phyloP scores from a whole-genome alignment of 331 rosid genomes.

The Prunus yedoensis region DNA sequence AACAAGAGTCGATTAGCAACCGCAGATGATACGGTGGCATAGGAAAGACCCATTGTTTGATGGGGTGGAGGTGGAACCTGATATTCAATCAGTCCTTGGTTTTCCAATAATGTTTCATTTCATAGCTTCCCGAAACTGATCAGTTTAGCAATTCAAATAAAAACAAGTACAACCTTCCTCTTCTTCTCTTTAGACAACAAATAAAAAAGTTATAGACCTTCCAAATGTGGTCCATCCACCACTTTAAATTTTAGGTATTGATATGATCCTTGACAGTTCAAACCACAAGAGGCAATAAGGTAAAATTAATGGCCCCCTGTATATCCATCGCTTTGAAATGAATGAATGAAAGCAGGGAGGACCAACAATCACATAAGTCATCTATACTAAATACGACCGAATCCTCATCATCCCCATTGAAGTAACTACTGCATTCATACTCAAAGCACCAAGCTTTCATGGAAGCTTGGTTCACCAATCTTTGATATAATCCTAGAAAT shows the following conservation, averaged over 20 bases:
- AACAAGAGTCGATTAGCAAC: neutral
- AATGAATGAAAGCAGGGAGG: neutral
- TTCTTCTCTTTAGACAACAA: slow-evolving; percentile 12
- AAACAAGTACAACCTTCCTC: too few species aligned
- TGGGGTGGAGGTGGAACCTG: too few species aligned
- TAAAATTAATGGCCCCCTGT: slow-evolving; percentile 25
- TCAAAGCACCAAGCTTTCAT: neutral
- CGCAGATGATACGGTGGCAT: neutral
- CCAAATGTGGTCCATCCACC: slow-evolving; percentile 42
- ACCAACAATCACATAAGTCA: slow-evolving; percentile 1
- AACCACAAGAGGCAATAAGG: slow-evolving; percentile 24
- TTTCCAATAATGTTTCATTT: neutral
- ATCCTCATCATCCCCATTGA: neutral
- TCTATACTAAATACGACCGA: neutral
- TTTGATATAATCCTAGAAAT: neutral
- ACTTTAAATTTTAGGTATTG: slow-evolving; percentile 6
- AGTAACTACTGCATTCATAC: slow-evolving; percentile 1
- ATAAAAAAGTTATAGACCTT: slow-evolving; percentile 7
- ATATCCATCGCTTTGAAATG: slow-evolving; percentile 2
- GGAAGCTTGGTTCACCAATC: slow-evolving; percentile 9
- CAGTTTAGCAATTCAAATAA: neutral
- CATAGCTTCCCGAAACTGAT: neutral
- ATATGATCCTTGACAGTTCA: slow-evolving; percentile 20
- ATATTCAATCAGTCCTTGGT: neutral
- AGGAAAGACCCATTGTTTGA: neutral